These are phyloP conservation scores for Boletus patriciae DNA, from an alignment of 768 basidiomycete species.

Conservation along the genomic window DNA sequence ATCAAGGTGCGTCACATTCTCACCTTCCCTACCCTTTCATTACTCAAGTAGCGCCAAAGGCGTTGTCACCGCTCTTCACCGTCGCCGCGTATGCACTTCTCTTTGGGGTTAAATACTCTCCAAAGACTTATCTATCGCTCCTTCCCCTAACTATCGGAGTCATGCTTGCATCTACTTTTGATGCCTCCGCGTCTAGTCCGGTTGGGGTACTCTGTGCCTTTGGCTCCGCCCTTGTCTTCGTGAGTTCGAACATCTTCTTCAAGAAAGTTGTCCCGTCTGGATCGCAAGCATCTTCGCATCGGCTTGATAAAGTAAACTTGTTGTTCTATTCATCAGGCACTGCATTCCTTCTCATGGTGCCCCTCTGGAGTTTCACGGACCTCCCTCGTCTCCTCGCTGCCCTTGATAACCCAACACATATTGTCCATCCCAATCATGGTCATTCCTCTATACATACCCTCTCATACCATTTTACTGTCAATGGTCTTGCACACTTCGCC, in stretches of 20 bases:
- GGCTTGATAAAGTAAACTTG: constrained; percentile 96
- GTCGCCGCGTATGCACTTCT: constrained; percentile 93
- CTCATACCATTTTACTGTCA: constrained; percentile 82
- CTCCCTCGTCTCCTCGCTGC: constrained; percentile 61
- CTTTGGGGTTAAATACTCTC: constrained; percentile 91
- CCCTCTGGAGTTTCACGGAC: constrained; percentile 91
- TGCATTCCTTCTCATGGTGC: constrained; percentile 95
- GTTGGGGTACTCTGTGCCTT: constrained; percentile 93
- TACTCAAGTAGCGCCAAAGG: constrained; percentile 48
- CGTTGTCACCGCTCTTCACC: constrained; percentile 94
- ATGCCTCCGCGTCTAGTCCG: constrained; percentile 82
- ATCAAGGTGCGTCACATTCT: constrained; percentile 73
- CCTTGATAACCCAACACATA: constrained; percentile 40
- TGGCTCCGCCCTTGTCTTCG: constrained; percentile 95
- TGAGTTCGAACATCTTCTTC: constrained; percentile 98
- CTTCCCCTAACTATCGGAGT: constrained; percentile 95
- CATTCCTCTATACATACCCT: constrained; percentile 61
- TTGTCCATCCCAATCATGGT: constrained; percentile 47
- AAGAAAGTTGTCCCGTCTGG: constrained; percentile 91
- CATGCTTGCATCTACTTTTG: constrained; percentile 96
- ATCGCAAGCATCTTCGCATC: constrained; percentile 57
- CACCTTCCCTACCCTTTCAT: not conserved
- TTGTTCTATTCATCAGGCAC: constrained; percentile 91
- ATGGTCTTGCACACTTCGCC: constrained; percentile 93
- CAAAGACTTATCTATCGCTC: constrained; percentile 87